Evolutionary conservation across 106 monocot genomes (phyloP).

Genomic region (Platanthera zijinensis): DNA sequence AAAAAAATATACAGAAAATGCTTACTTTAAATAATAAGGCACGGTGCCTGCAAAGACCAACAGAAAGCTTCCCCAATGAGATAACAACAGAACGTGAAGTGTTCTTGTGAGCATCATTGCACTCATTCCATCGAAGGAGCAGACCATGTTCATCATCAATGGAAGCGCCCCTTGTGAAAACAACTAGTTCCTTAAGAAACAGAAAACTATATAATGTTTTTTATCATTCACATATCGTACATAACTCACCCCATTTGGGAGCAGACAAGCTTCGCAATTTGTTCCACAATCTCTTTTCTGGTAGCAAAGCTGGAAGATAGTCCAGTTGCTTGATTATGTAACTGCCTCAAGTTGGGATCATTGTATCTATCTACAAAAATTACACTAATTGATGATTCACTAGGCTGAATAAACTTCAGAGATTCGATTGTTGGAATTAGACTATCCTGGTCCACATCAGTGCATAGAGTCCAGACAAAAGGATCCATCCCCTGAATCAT

Average conservation of each 20-base stretch:
- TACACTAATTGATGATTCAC: constrained; percentile 72
- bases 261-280: constrained; percentile 84
- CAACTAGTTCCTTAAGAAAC: constrained; percentile 7
- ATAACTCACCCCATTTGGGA: constrained; percentile 66
- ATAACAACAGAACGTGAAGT: constrained; percentile 60
- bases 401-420: constrained; percentile 40
- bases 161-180: constrained; percentile 59
- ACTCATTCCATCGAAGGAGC: constrained; percentile 53
- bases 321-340: constrained; percentile 39
- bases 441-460: constrained; percentile 64
- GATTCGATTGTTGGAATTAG: constrained; percentile 78
- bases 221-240: neutral
- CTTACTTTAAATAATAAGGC: constrained; percentile 84
- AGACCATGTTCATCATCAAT: constrained; percentile 52
- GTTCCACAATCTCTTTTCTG: constrained; percentile 62
- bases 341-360: constrained; percentile 57
- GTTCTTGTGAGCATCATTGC: constrained; percentile 35
- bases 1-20: constrained; percentile 4
- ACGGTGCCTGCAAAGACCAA: constrained; percentile 88
- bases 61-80: constrained; percentile 61
- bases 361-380: constrained; percentile 52
- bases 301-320: constrained; percentile 45
- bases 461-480: constrained; percentile 87
- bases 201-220: neutral
- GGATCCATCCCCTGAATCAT: constrained; percentile 94